Evolutionary conservation across 192 early-diverging fungal genomes (phyloP).

Genomic region (Podochytrium sp.): DNA sequence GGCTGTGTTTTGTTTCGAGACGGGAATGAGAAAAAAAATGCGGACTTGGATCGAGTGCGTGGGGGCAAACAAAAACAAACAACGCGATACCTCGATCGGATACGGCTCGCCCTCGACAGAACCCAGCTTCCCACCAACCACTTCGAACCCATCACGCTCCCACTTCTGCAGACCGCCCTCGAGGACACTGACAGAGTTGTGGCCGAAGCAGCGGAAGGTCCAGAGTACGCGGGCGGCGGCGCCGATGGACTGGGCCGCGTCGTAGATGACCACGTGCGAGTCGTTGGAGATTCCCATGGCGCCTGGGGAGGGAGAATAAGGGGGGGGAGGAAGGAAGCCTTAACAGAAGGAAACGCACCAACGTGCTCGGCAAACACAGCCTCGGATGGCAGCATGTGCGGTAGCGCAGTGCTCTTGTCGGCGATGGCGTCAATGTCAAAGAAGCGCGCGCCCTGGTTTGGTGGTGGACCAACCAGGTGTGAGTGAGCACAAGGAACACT

Average conservation of each 20-base stretch:
- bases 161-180: conserved; percentile 90
- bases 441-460: conserved; percentile 68
- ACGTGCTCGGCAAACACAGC: conserved; percentile 74
- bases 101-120: conserved; percentile 31
- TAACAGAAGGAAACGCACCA: conserved; percentile 25
- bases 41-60: neutral
- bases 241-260: conserved; percentile 72
- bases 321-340: neutral
- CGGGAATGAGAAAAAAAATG: conserved; percentile 19
- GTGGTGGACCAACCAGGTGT: neutral
- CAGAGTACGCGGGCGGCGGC: conserved; percentile 89
- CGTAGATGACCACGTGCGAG: conserved; percentile 91
- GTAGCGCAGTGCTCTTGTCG: conserved; percentile 70
- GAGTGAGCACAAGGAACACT: neutral
- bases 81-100: conserved; percentile 14
- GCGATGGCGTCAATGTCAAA: conserved; percentile 91
- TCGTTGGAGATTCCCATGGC: conserved; percentile 77
- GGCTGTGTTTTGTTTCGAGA: neutral
- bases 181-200: conserved; percentile 78
- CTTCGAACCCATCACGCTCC: conserved; percentile 58
- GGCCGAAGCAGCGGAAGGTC: conserved; percentile 94
- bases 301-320: conserved; percentile 34
- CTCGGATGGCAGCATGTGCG: conserved; percentile 89
- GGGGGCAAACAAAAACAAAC: neutral
- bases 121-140: conserved; percentile 38